Percentiles rank a stretch among this genome's conserved stretches.
Evolutionary conservation across 176 grass and related monocot species (phyloP).

Genomic region (Avena atlantica): DNA sequence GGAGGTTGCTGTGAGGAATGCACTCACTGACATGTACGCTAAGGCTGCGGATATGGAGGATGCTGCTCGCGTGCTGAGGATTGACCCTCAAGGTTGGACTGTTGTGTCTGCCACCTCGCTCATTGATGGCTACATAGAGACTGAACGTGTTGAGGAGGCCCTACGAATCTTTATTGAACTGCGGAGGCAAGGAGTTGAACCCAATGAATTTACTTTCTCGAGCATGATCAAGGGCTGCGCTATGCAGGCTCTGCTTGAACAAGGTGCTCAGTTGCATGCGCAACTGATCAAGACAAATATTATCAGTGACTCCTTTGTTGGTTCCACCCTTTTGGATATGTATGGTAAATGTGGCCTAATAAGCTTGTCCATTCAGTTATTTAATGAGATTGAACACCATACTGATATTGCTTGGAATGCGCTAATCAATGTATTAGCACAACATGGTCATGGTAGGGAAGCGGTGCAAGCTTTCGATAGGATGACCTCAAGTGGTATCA

Average conservation of each 20-base stretch:
- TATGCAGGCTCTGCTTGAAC: slow-evolving; percentile 55
- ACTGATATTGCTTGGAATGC: slow-evolving; percentile 62
- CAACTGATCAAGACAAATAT: slow-evolving; percentile 62
- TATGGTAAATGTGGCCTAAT: slow-evolving; percentile 71
- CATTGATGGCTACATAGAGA: slow-evolving; percentile 70
- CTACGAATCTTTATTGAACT: slow-evolving; percentile 49
- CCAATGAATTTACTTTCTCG: slow-evolving; percentile 74
- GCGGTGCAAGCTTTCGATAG: slow-evolving; percentile 54
- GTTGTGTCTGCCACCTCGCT: slow-evolving; percentile 69
- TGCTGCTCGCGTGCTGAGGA: slow-evolving; percentile 44
- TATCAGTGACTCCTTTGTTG: slow-evolving; percentile 49
- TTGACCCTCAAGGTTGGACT: slow-evolving; percentile 55
- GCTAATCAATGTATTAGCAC: slow-evolving; percentile 53
- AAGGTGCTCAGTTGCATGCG: slow-evolving; percentile 66
- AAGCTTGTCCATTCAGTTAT: slow-evolving; percentile 54
- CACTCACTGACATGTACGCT: slow-evolving; percentile 54
- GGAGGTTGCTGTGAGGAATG: slow-evolving; percentile 56
- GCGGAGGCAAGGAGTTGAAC: slow-evolving; percentile 40
- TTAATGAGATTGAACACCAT: slow-evolving; percentile 51
- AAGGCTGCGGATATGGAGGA: slow-evolving; percentile 62
- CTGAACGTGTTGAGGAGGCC: slow-evolving; percentile 48
- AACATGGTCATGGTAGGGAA: slow-evolving; percentile 60
- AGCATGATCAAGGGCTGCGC: slow-evolving; percentile 79
- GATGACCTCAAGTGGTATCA: slow-evolving; percentile 56
- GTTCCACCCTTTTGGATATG: slow-evolving; percentile 67